Conservation (phyloP, 352 stramenopile species). For the Saprolegnia diclina region DNA sequence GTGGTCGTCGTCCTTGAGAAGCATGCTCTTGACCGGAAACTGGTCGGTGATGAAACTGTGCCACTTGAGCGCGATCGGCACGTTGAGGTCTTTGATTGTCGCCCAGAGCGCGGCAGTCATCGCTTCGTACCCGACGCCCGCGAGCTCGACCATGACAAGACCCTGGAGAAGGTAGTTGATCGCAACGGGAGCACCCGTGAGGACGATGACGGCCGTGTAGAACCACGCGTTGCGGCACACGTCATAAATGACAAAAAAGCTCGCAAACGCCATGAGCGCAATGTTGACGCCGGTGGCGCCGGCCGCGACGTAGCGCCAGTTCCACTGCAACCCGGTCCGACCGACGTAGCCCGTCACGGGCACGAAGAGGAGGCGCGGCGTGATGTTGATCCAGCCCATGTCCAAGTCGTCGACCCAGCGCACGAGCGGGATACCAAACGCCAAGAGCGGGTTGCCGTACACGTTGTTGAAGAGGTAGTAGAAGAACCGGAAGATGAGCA, state of each 20-base stretch:
- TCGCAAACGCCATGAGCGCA: slow-evolving; percentile 40
- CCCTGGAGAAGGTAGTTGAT: slow-evolving; percentile 55
- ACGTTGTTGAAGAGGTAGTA: slow-evolving; percentile 56
- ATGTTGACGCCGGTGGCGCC: slow-evolving; percentile 39
- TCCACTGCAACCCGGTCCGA: slow-evolving; percentile 45
- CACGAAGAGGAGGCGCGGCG: slow-evolving; percentile 44
- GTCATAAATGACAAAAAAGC: slow-evolving; percentile 46
- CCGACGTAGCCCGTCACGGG: slow-evolving; percentile 39
- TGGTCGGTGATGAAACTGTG: slow-evolving; percentile 48
- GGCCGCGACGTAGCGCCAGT: slow-evolving; percentile 46
- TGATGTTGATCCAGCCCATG: slow-evolving; percentile 51
- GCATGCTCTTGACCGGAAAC: slow-evolving; percentile 55
- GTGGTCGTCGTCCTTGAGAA: slow-evolving; percentile 48
- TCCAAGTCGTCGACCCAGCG: slow-evolving; percentile 30
- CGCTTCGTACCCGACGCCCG: slow-evolving; percentile 61
- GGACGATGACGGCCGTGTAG: slow-evolving; percentile 49
- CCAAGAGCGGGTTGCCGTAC: slow-evolving; percentile 43
- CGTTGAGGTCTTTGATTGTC: slow-evolving; percentile 56
- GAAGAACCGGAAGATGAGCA: slow-evolving; percentile 59
- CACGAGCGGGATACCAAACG: slow-evolving; percentile 39
- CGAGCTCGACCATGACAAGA: slow-evolving; percentile 65
- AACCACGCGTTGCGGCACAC: slow-evolving; percentile 62
- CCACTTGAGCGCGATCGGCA: slow-evolving; percentile 47
- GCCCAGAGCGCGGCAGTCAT: slow-evolving; percentile 59
- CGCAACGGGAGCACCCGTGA: slow-evolving; percentile 51